A percentile compares a stretch with the other conserved stretches of the same genome.
Conservation (phyloP, 1,284 basidiomycete species). For the Moesziomyces sp. region DNA sequence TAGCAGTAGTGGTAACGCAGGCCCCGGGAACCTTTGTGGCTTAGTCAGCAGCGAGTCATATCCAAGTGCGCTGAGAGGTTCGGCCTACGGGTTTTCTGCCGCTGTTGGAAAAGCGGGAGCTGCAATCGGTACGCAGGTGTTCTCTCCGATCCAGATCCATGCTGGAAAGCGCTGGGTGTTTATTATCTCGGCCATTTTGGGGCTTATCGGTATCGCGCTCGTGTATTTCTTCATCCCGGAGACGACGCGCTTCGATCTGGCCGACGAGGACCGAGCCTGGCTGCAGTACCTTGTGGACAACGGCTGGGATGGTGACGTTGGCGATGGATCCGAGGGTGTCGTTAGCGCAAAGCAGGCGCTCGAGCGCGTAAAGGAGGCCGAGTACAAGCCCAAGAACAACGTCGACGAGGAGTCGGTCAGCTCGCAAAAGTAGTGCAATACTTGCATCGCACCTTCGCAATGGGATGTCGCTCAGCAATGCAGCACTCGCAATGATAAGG, state of each 20-base stretch:
- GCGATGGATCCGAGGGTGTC: slow-evolving; percentile 70
- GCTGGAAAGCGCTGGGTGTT: slow-evolving; percentile 69
- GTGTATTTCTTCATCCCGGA: slow-evolving; percentile 71
- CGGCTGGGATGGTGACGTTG: slow-evolving; percentile 77
- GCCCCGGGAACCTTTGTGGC: slow-evolving; percentile 79
- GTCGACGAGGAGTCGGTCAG: background rate
- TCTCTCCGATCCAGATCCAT: slow-evolving; percentile 76
- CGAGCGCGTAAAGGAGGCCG: slow-evolving; percentile 15
- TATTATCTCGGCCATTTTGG: slow-evolving; percentile 56
- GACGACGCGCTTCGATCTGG: slow-evolving; percentile 77
- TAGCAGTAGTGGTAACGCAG: slow-evolving; percentile 73
- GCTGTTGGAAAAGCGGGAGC: slow-evolving; percentile 81
- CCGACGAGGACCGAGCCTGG: slow-evolving; percentile 76
- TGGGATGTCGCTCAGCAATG: background rate
- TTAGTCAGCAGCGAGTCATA: slow-evolving; percentile 70
- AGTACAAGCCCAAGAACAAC: slow-evolving; percentile 5
- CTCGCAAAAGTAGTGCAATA: background rate
- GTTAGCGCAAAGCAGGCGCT: slow-evolving; percentile 8
- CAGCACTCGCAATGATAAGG: too few species aligned
- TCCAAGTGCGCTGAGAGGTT: slow-evolving; percentile 43
- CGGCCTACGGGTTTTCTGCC: slow-evolving; percentile 71
- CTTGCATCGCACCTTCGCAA: background rate
- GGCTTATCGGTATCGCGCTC: slow-evolving; percentile 63
- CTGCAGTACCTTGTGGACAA: slow-evolving; percentile 74
- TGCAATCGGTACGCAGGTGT: slow-evolving; percentile 79